phyloP scores from a whole-genome alignment of 2,329 filamentous ascomycete species.

The Xylariaceae sp. region DNA sequence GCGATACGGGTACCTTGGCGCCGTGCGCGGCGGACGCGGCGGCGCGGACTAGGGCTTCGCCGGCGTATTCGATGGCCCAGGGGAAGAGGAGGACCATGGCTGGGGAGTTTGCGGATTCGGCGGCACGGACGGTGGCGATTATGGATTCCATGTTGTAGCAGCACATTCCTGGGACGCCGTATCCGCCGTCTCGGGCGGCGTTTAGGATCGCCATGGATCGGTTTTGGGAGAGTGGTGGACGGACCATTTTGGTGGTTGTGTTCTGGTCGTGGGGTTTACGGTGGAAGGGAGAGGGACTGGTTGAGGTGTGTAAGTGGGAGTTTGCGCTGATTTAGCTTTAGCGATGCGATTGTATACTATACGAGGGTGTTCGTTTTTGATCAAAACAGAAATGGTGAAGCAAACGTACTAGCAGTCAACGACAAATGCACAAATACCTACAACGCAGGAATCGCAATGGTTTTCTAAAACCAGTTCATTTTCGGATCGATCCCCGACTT shows the following conservation, averaged over 20 bases:
- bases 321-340: no score
- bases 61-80: slow-evolving; percentile 67
- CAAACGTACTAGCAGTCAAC: no score
- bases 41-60: slow-evolving; percentile 50
- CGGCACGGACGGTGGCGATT: slow-evolving; percentile 63
- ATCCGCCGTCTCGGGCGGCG: slow-evolving; percentile 50
- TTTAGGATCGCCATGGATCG: slow-evolving; percentile 54
- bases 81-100: slow-evolving; percentile 72
- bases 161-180: slow-evolving; percentile 60
- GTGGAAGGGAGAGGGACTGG: background rate
- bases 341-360: no score
- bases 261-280: background rate
- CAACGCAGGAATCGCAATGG: no score
- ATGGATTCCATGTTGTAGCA: slow-evolving; percentile 68
- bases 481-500: no score
- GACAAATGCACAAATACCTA: no score
- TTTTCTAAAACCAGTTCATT: no score
- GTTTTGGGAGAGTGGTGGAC: slow-evolving; percentile 41
- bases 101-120: slow-evolving; percentile 62
- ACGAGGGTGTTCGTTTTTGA: no score
- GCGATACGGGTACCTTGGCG: slow-evolving; percentile 55
- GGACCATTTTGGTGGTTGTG: slow-evolving; percentile 28
- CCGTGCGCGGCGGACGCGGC: slow-evolving; percentile 53
- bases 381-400: no score
- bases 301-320: no score